Evolutionary conservation across 371 early-diverging fungal genomes (phyloP), one percentile per base, ranked within the genome.

Genomic region (Lichtheimia corymbifera): DNA sequence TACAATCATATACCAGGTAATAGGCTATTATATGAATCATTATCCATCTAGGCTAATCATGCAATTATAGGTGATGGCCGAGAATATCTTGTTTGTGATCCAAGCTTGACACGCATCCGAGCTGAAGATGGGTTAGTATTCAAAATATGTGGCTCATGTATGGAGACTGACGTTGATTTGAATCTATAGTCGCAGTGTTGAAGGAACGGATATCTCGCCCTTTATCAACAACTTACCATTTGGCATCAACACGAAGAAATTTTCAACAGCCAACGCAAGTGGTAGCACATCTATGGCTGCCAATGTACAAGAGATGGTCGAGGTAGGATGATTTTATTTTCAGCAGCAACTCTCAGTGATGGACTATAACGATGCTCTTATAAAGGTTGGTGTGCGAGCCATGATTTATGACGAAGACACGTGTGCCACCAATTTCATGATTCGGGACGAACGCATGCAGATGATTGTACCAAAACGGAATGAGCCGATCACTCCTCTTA

Each of bases 231-330:
- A 81, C 28, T 61, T 85, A 40, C 83, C 84, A 11, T 63, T 72
- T 53, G 67, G 67, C 11, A 71, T 68, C 40, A 64, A 68, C 27
- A 77, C 83, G 9, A 18, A 30, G 13, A 17, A 41, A 2, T 85
- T 83, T 43, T 61, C 65, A 12, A 83, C 82, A 0, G 15, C 47
- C 2, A 72, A 82, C 59, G 85, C 84, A 1, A 79, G 80, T 6
- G 85, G 85, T 2, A 74, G 74, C 17, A 85, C 85, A 14, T 83
- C 83, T 15, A 82, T 83, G 83, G 85, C 85, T 0, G 84, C 85
- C 1, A 65, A 65, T 15, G 79, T 85, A 22, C 82, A 82, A 58
- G 85, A 84, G 41, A 73, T 75, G 22, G 50, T 81, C 27, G 83
- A 82, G 64, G 70, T 70, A 9, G 51, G 53, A 18, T 2, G 14